Evolutionary conservation across 495 filamentous ascomycete genomes (phyloP).

Genomic region (Penicillium salamii): DNA sequence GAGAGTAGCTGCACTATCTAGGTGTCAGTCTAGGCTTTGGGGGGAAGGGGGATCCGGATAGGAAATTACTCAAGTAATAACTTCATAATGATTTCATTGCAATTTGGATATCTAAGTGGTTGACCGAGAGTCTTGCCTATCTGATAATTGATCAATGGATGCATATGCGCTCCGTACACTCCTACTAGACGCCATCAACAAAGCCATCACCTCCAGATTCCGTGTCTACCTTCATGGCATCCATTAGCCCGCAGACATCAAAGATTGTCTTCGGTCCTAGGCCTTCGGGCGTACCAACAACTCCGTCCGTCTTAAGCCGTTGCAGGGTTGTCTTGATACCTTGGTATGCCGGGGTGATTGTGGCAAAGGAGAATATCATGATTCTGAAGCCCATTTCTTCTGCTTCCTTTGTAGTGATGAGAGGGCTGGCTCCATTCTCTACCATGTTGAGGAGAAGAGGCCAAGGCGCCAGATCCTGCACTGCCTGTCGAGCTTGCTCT

Average conservation of each 20-base stretch:
- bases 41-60: too few species aligned
- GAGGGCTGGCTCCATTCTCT: conserved; percentile 56
- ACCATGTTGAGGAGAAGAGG: conserved; percentile 65
- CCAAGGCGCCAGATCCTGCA: conserved; percentile 54
- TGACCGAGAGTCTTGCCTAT: not conserved
- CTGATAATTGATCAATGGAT: not conserved
- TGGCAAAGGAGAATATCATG: conserved; percentile 58
- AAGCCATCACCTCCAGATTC: conserved; percentile 53
- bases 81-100: not conserved
- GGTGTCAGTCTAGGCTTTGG: too few species aligned
- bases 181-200: conserved; percentile 31
- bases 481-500: conserved; percentile 50
- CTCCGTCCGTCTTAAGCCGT: conserved; percentile 47
- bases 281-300: conserved; percentile 45
- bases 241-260: conserved; percentile 57
- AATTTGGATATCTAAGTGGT: conserved; percentile 4
- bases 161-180: not conserved
- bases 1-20: too few species aligned
- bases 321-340: conserved; percentile 46
- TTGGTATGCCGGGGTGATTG: conserved; percentile 49
- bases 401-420: conserved; percentile 55
- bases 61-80: too few species aligned
- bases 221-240: conserved; percentile 55
- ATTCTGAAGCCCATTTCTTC: conserved; percentile 60
- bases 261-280: conserved; percentile 50